phyloP scores from a whole-genome alignment of 371 early-diverging fungal genomes.

The Mucor racemosus region DNA sequence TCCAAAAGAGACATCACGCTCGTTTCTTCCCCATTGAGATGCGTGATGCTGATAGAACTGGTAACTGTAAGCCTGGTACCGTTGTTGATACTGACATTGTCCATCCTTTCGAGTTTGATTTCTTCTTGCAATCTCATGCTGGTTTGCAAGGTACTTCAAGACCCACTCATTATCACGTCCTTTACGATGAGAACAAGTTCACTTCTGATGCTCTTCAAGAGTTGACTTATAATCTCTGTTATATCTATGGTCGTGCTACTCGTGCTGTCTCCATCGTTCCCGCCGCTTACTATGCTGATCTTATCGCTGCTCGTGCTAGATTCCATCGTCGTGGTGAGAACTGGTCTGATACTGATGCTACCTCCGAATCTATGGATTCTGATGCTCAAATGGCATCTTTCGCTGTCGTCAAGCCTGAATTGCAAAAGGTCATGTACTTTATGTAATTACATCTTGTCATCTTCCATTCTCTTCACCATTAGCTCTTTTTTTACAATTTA shows the following conservation, averaged over 20 bases:
- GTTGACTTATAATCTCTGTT: constrained; percentile 88
- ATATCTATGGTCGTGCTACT: constrained; percentile 86
- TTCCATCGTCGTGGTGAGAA: constrained; percentile 73
- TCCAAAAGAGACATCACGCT: constrained; percentile 97
- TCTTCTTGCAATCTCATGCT: constrained; percentile 88
- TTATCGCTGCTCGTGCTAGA: constrained; percentile 82
- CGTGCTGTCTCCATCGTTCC: constrained; percentile 84
- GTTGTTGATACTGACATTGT: constrained; percentile 88
- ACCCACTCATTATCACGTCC: constrained; percentile 89
- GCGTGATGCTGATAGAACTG: constrained; percentile 51
- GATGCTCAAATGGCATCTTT: constrained; percentile 51
- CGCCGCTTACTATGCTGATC: constrained; percentile 91
- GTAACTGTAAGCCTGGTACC: constrained; percentile 80
- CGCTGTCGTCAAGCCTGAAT: constrained; percentile 39
- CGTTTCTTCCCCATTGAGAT: constrained; percentile 85
- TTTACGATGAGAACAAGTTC: constrained; percentile 87
- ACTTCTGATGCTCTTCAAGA: constrained; percentile 78
- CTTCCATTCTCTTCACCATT: not conserved
- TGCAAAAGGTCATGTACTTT: constrained; percentile 34
- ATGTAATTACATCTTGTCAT: constrained; percentile 18
- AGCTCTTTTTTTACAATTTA: not conserved
- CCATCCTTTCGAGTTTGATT: constrained; percentile 88
- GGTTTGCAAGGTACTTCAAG: constrained; percentile 93
- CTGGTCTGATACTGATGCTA: constrained; percentile 55
- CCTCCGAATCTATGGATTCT: constrained; percentile 44